Percentiles rank a stretch among this genome's conserved stretches.
These are phyloP conservation scores for Leccinum variicolor DNA, from an alignment of 768 basidiomycete species.

Conservation along the genomic window DNA sequence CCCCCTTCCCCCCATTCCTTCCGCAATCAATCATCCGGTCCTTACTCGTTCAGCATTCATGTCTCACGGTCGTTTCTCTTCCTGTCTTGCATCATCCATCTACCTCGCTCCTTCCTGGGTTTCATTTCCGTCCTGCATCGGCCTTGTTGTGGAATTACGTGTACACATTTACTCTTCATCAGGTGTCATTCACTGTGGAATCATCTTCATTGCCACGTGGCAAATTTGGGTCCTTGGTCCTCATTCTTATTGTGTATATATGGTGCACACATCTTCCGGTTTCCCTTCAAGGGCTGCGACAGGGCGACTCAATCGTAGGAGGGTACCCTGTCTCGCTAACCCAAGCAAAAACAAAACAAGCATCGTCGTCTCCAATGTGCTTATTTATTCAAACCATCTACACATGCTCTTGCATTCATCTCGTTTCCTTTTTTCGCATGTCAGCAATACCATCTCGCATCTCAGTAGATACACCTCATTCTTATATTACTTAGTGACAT, in stretches of 20 bases:
- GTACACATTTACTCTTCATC: constrained; percentile 24
- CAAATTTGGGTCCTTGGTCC: not conserved
- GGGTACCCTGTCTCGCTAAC: not conserved
- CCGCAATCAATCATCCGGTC: constrained; percentile 8
- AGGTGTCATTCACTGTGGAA: constrained; percentile 12
- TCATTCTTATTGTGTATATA: constrained; percentile 25
- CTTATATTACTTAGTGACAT: constrained; percentile 20
- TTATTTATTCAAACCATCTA: not conserved
- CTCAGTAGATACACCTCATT: constrained; percentile 17
- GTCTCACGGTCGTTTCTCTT: constrained; percentile 11
- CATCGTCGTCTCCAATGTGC: not conserved
- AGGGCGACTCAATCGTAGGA: constrained; percentile 10
- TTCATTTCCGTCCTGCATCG: constrained; percentile 18
- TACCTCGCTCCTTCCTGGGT: constrained; percentile 11
- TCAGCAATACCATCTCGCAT: constrained; percentile 7
- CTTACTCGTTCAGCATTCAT: constrained; percentile 9
- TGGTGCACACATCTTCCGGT: not conserved
- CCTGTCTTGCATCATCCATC: constrained; percentile 3
- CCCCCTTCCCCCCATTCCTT: not conserved
- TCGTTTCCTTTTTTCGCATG: constrained; percentile 1
- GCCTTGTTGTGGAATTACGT: constrained; percentile 33
- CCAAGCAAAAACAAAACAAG: not conserved
- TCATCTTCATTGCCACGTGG: not conserved
- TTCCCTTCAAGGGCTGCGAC: not conserved
- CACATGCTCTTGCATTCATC: constrained; percentile 1